Evolutionary conservation across 2,329 filamentous ascomycete species (phyloP).

Genomic region (Aplosporella prunicola): DNA sequence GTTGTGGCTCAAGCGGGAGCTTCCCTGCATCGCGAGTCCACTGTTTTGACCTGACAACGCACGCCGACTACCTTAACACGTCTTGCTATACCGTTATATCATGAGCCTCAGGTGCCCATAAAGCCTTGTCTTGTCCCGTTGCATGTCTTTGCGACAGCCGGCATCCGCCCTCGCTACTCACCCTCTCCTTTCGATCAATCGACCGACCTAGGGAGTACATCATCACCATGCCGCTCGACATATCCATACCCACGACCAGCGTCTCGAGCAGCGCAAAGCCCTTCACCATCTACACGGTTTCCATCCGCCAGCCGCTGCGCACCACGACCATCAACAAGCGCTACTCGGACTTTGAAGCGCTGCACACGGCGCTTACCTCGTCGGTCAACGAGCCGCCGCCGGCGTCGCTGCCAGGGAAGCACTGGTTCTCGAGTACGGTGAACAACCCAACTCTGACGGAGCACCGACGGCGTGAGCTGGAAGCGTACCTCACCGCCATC

Average conservation of each 20-base stretch:
- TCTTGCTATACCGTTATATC: too few species aligned
- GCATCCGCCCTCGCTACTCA: too few species aligned
- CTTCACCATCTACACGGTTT: conserved; percentile 71
- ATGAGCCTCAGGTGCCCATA: too few species aligned
- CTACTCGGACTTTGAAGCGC: conserved; percentile 66
- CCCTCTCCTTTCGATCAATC: neutral
- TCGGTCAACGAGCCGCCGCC: conserved; percentile 60
- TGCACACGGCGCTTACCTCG: conserved; percentile 54
- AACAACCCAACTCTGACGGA: conserved; percentile 61
- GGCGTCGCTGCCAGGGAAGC: conserved; percentile 58
- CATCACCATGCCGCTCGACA: conserved; percentile 17
- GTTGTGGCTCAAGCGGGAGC: neutral
- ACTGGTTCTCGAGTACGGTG: conserved; percentile 57
- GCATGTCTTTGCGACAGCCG: too few species aligned
- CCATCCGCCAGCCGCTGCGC: conserved; percentile 63
- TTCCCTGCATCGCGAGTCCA: too few species aligned
- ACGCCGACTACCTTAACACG: too few species aligned
- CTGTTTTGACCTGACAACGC: too few species aligned
- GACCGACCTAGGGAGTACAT: neutral
- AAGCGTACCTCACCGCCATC: conserved; percentile 62
- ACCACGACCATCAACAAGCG: conserved; percentile 70
- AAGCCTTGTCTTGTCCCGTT: too few species aligned
- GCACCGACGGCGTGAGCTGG: conserved; percentile 56
- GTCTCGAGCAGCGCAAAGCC: conserved; percentile 49
- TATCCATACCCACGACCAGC: conserved; percentile 40